A percentile compares a stretch with the other conserved stretches of the same genome.
Conservation (phyloP, 1,139 yeast genomes). For the Saccharomyces hybrid region DNA sequence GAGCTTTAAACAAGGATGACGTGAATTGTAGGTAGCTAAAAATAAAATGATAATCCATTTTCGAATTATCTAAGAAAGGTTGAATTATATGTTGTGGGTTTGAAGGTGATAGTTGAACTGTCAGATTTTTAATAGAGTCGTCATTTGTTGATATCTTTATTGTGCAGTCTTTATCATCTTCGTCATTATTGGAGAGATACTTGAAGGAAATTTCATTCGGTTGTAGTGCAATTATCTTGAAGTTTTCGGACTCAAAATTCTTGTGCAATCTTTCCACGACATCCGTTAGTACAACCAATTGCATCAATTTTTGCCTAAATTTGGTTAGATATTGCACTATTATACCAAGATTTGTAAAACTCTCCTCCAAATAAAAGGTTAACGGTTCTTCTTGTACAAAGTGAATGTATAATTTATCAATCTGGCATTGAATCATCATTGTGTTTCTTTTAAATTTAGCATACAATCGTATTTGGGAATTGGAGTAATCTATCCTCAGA, state of each 20-base stretch:
- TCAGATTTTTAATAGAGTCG: slow-evolving; percentile 24
- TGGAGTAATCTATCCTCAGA: slow-evolving; percentile 27
- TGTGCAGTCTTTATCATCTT: slow-evolving; percentile 28
- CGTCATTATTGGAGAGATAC: slow-evolving; percentile 22
- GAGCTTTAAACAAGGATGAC: slow-evolving; percentile 26
- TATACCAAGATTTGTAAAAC: slow-evolving; percentile 23
- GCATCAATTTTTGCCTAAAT: slow-evolving; percentile 30
- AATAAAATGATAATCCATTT: slow-evolving; percentile 28
- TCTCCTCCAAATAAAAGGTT: slow-evolving; percentile 27
- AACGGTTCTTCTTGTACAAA: slow-evolving; percentile 24
- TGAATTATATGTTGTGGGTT: slow-evolving; percentile 32
- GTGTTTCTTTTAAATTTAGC: slow-evolving; percentile 29
- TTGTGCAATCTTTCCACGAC: slow-evolving; percentile 30
- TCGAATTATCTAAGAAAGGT: slow-evolving; percentile 26
- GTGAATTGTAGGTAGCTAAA: slow-evolving; percentile 32
- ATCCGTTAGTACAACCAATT: slow-evolving; percentile 29
- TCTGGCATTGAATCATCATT: slow-evolving; percentile 28
- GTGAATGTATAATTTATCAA: slow-evolving; percentile 26
- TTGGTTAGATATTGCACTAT: slow-evolving; percentile 26
- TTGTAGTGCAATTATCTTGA: slow-evolving; percentile 27
- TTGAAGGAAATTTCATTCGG: slow-evolving; percentile 32
- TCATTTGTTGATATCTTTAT: slow-evolving; percentile 27
- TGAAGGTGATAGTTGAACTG: slow-evolving; percentile 26
- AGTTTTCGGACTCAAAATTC: slow-evolving; percentile 28
- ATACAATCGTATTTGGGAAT: slow-evolving; percentile 26